These are phyloP conservation scores for Moniliophthora roreri DNA, from an alignment of 1,284 basidiomycete species.

Conservation along the genomic window DNA sequence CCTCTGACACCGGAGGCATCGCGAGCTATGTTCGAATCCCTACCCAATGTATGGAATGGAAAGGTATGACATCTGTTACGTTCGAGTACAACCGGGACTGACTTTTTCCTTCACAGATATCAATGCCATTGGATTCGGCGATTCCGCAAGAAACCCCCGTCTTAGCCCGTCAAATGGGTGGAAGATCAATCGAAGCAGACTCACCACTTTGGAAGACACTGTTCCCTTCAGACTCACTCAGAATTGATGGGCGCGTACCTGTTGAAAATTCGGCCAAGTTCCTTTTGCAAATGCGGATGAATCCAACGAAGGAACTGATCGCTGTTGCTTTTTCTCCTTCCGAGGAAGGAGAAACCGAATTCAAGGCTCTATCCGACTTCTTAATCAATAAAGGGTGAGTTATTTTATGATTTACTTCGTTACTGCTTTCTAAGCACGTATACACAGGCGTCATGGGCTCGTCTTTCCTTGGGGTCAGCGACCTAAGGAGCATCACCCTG, in stretches of 20 bases:
- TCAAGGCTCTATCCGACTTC: slow-evolving; percentile 67
- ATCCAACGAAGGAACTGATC: slow-evolving; percentile 76
- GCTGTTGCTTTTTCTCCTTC: slow-evolving; percentile 70
- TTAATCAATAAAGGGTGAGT: slow-evolving; percentile 76
- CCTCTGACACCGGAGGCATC: slow-evolving; percentile 31
- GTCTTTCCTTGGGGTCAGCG: slow-evolving; percentile 82
- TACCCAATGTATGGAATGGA: slow-evolving; percentile 67
- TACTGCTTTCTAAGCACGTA: slow-evolving; percentile 14
- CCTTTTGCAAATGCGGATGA: slow-evolving; percentile 73
- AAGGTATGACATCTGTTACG: slow-evolving; percentile 47
- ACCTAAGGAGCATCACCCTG: slow-evolving; percentile 71
- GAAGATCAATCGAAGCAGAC: slow-evolving; percentile 49
- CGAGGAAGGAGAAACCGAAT: slow-evolving; percentile 42
- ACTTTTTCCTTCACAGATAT: slow-evolving; percentile 46
- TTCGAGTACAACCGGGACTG: slow-evolving; percentile 7
- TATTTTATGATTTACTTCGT: slow-evolving; percentile 7
- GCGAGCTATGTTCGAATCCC: slow-evolving; percentile 48
- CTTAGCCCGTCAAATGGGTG: slow-evolving; percentile 72
- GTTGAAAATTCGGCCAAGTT: slow-evolving; percentile 73
- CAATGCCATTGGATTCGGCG: slow-evolving; percentile 74
- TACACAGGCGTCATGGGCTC: slow-evolving; percentile 76
- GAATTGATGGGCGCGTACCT: slow-evolving; percentile 82
- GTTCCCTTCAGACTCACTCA: slow-evolving; percentile 64
- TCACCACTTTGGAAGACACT: slow-evolving; percentile 70
- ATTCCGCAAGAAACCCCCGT: slow-evolving; percentile 65